These are phyloP conservation scores for Dovyalis caffra DNA, from an alignment of 345 rosid species.

Conservation along the genomic window DNA sequence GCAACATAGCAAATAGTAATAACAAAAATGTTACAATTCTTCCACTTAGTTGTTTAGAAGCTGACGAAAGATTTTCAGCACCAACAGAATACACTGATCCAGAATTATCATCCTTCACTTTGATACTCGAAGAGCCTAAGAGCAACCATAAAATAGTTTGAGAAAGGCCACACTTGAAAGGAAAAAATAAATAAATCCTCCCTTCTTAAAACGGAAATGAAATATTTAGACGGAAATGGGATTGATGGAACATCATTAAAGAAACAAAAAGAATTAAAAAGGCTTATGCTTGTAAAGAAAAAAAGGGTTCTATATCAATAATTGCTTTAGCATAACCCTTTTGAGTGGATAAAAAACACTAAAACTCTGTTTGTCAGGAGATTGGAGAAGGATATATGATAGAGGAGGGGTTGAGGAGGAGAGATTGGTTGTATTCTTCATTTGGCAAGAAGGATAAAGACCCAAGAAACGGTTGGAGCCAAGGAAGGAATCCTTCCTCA, in stretches of 20 bases:
- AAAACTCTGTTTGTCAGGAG: too few relatives aligned
- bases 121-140: constrained; percentile 78
- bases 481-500: too few relatives aligned
- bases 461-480: too few relatives aligned
- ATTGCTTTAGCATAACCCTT: too few relatives aligned
- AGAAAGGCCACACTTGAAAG: too few relatives aligned
- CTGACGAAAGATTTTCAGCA: constrained; percentile 48
- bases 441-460: too few relatives aligned
- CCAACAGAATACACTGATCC: constrained; percentile 48
- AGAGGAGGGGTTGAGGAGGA: too few relatives aligned
- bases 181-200: neutral
- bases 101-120: constrained; percentile 49
- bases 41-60: constrained; percentile 18
- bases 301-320: too few relatives aligned
- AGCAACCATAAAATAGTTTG: constrained; percentile 2
- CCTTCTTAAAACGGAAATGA: neutral
- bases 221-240: too few relatives aligned
- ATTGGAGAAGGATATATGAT: too few relatives aligned
- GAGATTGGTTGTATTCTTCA: too few relatives aligned
- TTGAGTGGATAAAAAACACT: too few relatives aligned
- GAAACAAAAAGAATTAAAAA: neutral
- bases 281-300: neutral
- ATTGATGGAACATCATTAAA: neutral
- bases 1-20: constrained; percentile 32
- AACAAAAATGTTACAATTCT: constrained; percentile 32